These are phyloP conservation scores for Mortierella sp. DNA, from an alignment of 371 early-diverging fungal species.

Conservation along the genomic window DNA sequence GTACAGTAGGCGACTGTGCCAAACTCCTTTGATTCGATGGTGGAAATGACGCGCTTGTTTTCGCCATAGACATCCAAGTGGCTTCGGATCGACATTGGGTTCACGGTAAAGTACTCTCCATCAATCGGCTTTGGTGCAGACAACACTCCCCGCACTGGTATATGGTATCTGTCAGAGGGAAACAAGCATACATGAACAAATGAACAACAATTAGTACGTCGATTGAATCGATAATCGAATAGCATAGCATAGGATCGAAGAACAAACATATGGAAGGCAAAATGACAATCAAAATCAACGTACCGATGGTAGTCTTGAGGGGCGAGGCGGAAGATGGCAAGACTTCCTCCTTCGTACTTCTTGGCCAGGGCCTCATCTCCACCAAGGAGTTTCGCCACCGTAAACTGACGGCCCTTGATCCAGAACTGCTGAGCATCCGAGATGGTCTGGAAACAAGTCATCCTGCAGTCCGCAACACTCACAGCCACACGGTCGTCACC, in stretches of 20 bases:
- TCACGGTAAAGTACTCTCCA: conserved; percentile 88
- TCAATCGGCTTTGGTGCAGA: conserved; percentile 69
- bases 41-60: conserved; percentile 82
- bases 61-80: conserved; percentile 88
- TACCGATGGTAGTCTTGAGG: conserved; percentile 93
- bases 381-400: conserved; percentile 69
- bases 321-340: conserved; percentile 87
- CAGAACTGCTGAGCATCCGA: conserved; percentile 81
- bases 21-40: conserved; percentile 77
- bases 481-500: conserved; percentile 78
- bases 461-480: conserved; percentile 87
- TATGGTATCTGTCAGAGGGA: conserved; percentile 70
- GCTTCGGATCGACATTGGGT: conserved; percentile 90
- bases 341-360: conserved; percentile 73
- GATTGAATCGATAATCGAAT: background rate
- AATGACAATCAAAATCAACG: background rate
- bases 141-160: conserved; percentile 83
- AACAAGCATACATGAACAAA: background rate
- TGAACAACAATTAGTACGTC: background rate
- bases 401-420: conserved; percentile 91
- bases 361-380: conserved; percentile 65
- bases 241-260: background rate
- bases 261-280: background rate
- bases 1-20: conserved; percentile 81
- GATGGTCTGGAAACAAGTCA: conserved; percentile 80